A percentile compares a stretch with the other conserved stretches of the same genome.
phyloP scores from a whole-genome alignment of 2,329 filamentous ascomycete genomes.

The Clonostachys chloroleuca region DNA sequence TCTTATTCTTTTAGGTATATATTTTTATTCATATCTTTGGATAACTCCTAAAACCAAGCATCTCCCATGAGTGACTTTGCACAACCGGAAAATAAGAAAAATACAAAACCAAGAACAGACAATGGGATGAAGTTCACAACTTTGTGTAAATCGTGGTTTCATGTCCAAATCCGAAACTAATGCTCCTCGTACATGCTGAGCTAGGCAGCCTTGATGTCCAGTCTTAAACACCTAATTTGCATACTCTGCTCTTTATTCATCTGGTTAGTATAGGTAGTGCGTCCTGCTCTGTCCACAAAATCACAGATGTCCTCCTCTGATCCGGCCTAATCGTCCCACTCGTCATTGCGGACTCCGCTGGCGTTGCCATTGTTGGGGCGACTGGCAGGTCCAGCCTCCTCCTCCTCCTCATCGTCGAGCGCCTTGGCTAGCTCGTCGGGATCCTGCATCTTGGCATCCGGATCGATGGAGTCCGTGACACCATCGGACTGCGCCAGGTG shows the following conservation, averaged over 20 bases:
- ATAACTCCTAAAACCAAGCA: too few species aligned
- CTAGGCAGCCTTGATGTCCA: background rate
- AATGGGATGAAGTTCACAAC: too few species aligned
- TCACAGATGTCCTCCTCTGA: background rate
- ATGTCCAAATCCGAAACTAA: conserved; percentile 1
- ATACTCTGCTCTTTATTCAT: background rate
- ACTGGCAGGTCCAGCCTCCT: conserved; percentile 1
- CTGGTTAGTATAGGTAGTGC: background rate
- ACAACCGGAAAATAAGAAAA: too few species aligned
- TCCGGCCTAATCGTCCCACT: conserved; percentile 33
- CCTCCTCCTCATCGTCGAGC: conserved; percentile 52
- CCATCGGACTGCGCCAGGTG: conserved; percentile 39
- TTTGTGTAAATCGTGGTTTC: background rate
- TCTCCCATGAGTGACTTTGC: too few species aligned
- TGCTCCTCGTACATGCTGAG: conserved; percentile 1
- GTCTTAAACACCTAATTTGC: background rate
- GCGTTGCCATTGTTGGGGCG: conserved; percentile 14
- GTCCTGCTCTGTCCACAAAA: background rate
- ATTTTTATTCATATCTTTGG: too few species aligned
- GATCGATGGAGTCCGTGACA: conserved; percentile 41
- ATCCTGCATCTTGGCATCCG: conserved; percentile 62
- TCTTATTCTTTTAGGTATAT: too few species aligned
- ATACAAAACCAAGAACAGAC: too few species aligned
- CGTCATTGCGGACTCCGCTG: conserved; percentile 36
- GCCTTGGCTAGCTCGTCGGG: conserved; percentile 60